phyloP scores from a whole-genome alignment of 805 yeast species.

The Sungouiella blattae region DNA sequence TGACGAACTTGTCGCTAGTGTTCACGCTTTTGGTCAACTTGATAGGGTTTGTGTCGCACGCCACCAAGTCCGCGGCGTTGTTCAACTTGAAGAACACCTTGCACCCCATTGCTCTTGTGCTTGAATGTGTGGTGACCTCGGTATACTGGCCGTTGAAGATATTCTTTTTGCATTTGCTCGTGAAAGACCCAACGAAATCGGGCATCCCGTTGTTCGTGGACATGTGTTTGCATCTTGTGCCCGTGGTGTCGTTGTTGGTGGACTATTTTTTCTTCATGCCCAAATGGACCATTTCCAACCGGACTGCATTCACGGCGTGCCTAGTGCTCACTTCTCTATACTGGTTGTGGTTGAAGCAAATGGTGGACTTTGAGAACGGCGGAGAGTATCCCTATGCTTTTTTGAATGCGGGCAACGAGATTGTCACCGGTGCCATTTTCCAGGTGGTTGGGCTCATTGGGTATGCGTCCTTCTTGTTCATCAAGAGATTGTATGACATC shows the following conservation, averaged over 20 bases:
- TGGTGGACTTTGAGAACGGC: slow-evolving; percentile 45
- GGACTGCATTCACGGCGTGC: slow-evolving; percentile 39
- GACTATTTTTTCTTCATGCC: slow-evolving; percentile 58
- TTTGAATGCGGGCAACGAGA: slow-evolving; percentile 48
- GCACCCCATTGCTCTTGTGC: slow-evolving; percentile 53
- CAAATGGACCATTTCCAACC: slow-evolving; percentile 32
- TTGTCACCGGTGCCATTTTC: slow-evolving; percentile 47
- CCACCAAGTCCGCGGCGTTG: slow-evolving; percentile 18
- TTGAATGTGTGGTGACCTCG: slow-evolving; percentile 58
- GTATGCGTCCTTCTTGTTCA: slow-evolving; percentile 28
- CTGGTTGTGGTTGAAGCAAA: slow-evolving; percentile 48
- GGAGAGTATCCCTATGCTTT: slow-evolving; percentile 68
- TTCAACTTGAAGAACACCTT: slow-evolving; percentile 36
- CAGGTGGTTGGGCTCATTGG: slow-evolving; percentile 36
- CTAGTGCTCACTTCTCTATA: slow-evolving; percentile 42
- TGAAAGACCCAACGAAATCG: slow-evolving; percentile 28
- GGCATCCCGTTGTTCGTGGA: slow-evolving; percentile 51
- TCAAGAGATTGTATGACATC: slow-evolving; percentile 23
- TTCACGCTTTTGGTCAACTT: slow-evolving; percentile 43
- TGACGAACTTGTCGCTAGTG: slow-evolving; percentile 61
- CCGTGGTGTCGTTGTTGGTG: slow-evolving; percentile 46
- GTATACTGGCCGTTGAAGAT: slow-evolving; percentile 70
- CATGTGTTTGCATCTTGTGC: slow-evolving; percentile 57
- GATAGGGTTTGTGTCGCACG: slow-evolving; percentile 37
- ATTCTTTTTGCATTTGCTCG: slow-evolving; percentile 47